Conservation (phyloP, 129 eudicot genomes). For the Smallanthus sonchifolius region DNA sequence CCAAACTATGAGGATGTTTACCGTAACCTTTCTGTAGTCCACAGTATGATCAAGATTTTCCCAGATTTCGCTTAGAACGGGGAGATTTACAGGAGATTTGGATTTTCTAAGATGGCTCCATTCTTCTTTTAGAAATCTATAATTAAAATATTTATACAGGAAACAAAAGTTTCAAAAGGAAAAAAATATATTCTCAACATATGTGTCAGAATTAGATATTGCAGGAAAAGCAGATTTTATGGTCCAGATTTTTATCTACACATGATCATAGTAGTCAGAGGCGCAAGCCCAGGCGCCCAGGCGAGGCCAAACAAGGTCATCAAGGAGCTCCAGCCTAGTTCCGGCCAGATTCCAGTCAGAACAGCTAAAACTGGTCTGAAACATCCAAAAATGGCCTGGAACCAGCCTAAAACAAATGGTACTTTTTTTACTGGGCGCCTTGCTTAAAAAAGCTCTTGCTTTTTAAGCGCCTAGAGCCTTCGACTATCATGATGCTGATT, state of each 20-base stretch:
- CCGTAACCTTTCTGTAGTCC: constrained; percentile 46
- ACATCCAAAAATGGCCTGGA: too few species aligned
- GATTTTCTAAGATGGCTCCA: constrained; percentile 55
- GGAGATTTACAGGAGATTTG: constrained; percentile 36
- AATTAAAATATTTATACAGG: constrained; percentile 11
- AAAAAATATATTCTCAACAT: background rate
- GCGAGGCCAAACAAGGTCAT: too few species aligned
- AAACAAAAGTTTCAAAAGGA: background rate
- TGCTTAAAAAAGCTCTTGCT: too few species aligned
- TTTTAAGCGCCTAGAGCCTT: too few species aligned
- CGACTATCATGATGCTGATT: too few species aligned
- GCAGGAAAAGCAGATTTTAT: background rate
- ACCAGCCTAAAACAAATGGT: too few species aligned
- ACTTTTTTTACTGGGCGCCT: too few species aligned
- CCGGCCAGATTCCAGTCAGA: too few species aligned
- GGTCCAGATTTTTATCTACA: background rate
- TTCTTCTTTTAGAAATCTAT: constrained; percentile 70
- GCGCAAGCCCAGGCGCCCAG: too few species aligned
- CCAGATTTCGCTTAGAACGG: constrained; percentile 48
- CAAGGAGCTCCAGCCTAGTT: too few species aligned
- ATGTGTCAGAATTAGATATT: background rate
- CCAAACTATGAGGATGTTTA: constrained; percentile 2
- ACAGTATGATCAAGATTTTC: constrained; percentile 50
- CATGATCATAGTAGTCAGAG: background rate
- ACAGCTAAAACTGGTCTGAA: too few species aligned